Conservation (phyloP, 2,329 filamentous ascomycete genomes). For the Cercospora nicotianae region DNA sequence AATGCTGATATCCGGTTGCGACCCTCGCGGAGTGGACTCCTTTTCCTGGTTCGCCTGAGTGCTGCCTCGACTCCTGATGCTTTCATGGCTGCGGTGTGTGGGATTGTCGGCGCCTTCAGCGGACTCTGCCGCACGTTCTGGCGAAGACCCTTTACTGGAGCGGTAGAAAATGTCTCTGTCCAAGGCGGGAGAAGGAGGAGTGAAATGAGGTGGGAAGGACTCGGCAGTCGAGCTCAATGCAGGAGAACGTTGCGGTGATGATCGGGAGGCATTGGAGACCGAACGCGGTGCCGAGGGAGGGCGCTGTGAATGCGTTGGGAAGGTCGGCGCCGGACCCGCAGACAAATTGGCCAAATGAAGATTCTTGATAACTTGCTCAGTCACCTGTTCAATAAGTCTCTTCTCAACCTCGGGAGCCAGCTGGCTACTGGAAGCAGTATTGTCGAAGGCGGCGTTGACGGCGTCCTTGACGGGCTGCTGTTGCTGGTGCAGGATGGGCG, state of each 20-base stretch:
- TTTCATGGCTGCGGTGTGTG: slow-evolving; percentile 26
- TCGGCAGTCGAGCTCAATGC: slow-evolving; percentile 40
- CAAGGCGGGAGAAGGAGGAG: slow-evolving; percentile 54
- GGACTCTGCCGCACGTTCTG: slow-evolving; percentile 33
- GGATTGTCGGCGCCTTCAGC: slow-evolving; percentile 28
- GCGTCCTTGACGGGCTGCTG: slow-evolving; percentile 56
- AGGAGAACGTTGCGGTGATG: slow-evolving; percentile 37
- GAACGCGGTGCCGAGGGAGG: slow-evolving; percentile 22
- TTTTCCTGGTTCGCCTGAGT: slow-evolving; percentile 22
- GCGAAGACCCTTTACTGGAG: slow-evolving; percentile 38
- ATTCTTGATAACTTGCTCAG: slow-evolving; percentile 53
- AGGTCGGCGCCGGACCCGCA: slow-evolving; percentile 20
- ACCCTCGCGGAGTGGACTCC: slow-evolving; percentile 28
- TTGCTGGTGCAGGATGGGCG: slow-evolving; percentile 29
- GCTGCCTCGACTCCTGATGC: slow-evolving; percentile 23
- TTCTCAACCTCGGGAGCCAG: slow-evolving; percentile 62
- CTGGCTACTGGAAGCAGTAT: slow-evolving; percentile 49
- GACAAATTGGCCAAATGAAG: slow-evolving; percentile 31
- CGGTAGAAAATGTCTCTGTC: slow-evolving; percentile 21
- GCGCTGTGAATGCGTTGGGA: slow-evolving; percentile 34
- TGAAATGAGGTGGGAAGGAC: slow-evolving; percentile 53
- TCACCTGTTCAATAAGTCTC: slow-evolving; percentile 59
- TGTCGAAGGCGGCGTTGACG: slow-evolving; percentile 57
- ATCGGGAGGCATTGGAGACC: slow-evolving; percentile 37
- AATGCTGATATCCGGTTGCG: slow-evolving; percentile 18